These are phyloP conservation scores for Vigna trinervia DNA, from an alignment of 306 rosid species.

Conservation along the genomic window DNA sequence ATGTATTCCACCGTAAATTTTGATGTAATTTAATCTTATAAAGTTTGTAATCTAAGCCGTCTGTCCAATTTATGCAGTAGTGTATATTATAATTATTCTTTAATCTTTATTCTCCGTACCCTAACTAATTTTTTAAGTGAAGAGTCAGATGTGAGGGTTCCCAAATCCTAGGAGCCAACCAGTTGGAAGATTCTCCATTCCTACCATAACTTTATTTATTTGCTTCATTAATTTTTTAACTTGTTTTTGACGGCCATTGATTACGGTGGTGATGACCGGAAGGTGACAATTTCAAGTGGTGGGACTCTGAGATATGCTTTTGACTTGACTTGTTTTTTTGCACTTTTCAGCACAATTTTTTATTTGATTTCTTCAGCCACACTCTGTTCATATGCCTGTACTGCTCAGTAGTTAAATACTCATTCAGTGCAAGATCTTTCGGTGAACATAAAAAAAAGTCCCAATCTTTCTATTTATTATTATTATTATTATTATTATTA, in stretches of 20 bases:
- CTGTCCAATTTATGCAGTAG: no score
- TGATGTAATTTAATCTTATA: no score
- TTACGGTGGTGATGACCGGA: background rate
- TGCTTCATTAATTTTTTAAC: background rate
- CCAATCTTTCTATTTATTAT: no score
- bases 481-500: no score
- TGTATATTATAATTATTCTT: background rate
- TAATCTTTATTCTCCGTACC: background rate
- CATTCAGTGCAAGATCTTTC: no score
- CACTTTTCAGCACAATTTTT: no score
- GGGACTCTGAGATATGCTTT: conserved; percentile 26
- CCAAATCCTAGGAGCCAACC: conserved; percentile 40
- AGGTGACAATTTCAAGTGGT: conserved; percentile 28
- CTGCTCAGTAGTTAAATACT: no score
- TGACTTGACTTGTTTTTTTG: conserved; percentile 12
- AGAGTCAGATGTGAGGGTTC: conserved; percentile 29
- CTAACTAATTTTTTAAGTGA: background rate
- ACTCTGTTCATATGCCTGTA: background rate
- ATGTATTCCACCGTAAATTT: no score
- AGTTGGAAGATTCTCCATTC: conserved; percentile 42
- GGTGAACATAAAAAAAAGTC: no score
- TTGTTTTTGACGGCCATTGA: background rate
- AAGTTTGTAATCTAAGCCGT: no score
- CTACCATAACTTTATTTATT: background rate
- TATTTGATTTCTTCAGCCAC: background rate